Evolutionary conservation across 1,284 basidiomycete species (phyloP).

Genomic region (Sporisorium reilianum): DNA sequence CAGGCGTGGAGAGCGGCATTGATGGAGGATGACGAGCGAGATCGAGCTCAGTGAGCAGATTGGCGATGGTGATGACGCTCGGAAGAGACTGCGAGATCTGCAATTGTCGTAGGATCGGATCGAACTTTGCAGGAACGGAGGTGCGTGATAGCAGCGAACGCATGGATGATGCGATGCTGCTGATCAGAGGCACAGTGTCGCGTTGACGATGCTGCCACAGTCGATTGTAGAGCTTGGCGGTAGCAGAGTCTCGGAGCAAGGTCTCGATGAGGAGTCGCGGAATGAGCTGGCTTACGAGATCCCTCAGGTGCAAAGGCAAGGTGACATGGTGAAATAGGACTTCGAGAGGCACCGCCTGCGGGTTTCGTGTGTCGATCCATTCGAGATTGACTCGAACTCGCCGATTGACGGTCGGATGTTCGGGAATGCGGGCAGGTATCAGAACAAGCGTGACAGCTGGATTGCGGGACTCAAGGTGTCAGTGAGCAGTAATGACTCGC

Average conservation of each 20-base stretch:
- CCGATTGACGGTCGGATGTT: background rate
- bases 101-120: conserved; percentile 3
- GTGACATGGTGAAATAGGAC: background rate
- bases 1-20: background rate
- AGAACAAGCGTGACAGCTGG: conserved; percentile 12
- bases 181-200: conserved; percentile 13
- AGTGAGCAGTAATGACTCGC: background rate
- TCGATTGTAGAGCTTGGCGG: conserved; percentile 23
- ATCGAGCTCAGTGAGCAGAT: conserved; percentile 16
- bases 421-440: conserved; percentile 4
- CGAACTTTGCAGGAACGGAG: background rate
- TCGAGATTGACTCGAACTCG: conserved; percentile 9
- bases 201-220: conserved; percentile 27
- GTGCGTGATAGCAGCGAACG: conserved; percentile 8
- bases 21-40: conserved; percentile 7
- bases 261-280: conserved; percentile 23
- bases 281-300: conserved; percentile 20
- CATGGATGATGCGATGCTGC: conserved; percentile 27
- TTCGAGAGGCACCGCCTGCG: background rate
- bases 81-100: conserved; percentile 1
- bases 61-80: conserved; percentile 10
- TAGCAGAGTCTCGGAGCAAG: conserved; percentile 8
- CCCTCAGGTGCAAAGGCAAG: conserved; percentile 13
- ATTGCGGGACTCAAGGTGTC: background rate
- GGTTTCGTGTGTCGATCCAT: conserved; percentile 17